A percentile compares a stretch with the other conserved stretches of the same genome.
phyloP scores from a whole-genome alignment of 495 filamentous ascomycete species.

The Tetracladium marchalianum region DNA sequence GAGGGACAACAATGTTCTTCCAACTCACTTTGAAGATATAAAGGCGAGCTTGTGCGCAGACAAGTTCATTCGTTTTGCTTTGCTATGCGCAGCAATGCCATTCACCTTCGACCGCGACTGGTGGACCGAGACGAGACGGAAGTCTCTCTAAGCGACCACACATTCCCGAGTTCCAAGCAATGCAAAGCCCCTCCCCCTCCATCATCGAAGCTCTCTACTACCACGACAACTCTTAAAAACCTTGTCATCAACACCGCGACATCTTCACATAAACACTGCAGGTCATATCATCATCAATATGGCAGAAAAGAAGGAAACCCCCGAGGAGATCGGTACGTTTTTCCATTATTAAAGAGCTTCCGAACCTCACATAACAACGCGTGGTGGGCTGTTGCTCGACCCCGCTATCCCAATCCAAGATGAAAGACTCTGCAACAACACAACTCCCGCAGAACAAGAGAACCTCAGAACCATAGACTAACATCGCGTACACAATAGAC shows the following conservation, averaged over 20 bases:
- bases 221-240: not conserved
- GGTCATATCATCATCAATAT: slow-evolving; percentile 8
- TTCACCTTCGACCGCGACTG: not conserved
- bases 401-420: slow-evolving; percentile 13
- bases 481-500: slow-evolving; percentile 40
- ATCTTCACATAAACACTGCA: not conserved
- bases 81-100: too few relatives aligned
- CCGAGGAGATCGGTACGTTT: slow-evolving; percentile 31
- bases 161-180: too few relatives aligned
- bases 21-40: too few relatives aligned
- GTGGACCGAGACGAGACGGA: not conserved
- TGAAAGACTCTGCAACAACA: not conserved
- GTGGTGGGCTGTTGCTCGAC: slow-evolving; percentile 14
- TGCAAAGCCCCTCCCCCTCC: too few relatives aligned
- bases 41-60: too few relatives aligned
- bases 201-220: not conserved
- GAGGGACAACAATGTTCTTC: too few relatives aligned
- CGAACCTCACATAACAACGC: not conserved
- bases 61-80: not conserved
- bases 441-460: slow-evolving; percentile 1
- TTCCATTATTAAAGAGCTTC: not conserved
- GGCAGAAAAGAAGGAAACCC: slow-evolving; percentile 22
- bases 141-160: too few relatives aligned
- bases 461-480: slow-evolving; percentile 1
- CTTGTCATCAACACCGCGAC: not conserved